These are phyloP conservation scores for Curvularia verruculosa DNA, from an alignment of 2,329 filamentous ascomycete species.

Conservation along the genomic window DNA sequence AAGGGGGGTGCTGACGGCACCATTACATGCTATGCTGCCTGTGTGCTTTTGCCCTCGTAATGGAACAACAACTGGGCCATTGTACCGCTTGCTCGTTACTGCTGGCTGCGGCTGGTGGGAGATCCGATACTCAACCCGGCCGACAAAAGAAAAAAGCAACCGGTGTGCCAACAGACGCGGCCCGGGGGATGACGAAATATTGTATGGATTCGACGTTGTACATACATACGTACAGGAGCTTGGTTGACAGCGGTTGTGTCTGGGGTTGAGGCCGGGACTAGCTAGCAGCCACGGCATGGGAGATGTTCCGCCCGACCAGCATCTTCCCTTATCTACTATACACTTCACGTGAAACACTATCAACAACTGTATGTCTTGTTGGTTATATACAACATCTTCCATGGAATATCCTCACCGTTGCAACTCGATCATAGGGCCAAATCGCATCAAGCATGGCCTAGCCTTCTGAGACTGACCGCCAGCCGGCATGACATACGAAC, in stretches of 20 bases:
- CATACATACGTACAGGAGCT: neutral
- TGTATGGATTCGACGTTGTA: neutral
- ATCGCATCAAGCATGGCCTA: neutral
- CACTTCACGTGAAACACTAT: neutral
- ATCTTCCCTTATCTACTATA: neutral
- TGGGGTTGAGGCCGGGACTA: neutral
- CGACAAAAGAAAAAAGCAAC: conserved; percentile 4
- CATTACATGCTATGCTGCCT: neutral
- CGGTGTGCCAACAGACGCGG: neutral
- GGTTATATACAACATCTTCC: neutral
- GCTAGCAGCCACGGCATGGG: neutral
- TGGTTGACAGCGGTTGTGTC: conserved; percentile 8
- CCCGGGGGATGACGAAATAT: neutral
- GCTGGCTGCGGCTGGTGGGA: conserved; percentile 7
- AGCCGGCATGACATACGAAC: neutral
- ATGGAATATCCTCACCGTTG: neutral
- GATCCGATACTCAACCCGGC: conserved; percentile 2
- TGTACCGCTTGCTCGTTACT: neutral
- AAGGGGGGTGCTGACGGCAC: conserved; percentile 2
- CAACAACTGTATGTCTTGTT: neutral
- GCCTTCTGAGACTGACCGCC: neutral
- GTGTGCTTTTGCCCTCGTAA: neutral
- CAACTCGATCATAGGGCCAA: neutral
- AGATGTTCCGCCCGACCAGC: conserved; percentile 6
- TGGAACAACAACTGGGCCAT: neutral